phyloP scores from a whole-genome alignment of 352 stramenopile genomes.

The Peronosclerospora sorghi region DNA sequence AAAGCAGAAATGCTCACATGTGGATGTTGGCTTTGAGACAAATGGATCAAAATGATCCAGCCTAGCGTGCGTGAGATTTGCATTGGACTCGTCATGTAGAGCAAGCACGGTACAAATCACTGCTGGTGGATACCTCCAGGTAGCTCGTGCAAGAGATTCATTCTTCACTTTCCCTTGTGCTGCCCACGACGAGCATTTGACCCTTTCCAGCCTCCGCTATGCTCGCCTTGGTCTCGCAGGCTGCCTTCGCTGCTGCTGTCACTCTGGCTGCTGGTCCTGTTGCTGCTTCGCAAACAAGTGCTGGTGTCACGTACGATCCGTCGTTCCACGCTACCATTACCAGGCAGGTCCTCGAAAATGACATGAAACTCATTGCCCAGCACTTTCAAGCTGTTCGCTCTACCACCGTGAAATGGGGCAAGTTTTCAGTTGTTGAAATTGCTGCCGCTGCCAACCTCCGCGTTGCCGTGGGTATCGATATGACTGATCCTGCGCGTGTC shows the following conservation, averaged over 20 bases:
- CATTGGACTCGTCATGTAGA: too few species aligned
- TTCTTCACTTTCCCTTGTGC: too few species aligned
- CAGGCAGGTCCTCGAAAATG: slow-evolving; percentile 16
- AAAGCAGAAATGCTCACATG: too few species aligned
- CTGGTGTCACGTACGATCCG: slow-evolving; percentile 53
- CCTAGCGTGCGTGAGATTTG: too few species aligned
- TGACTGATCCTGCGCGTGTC: slow-evolving; percentile 24
- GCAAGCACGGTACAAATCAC: too few species aligned
- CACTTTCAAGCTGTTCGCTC: slow-evolving; percentile 49
- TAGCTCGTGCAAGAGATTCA: too few species aligned
- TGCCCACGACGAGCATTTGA: too few species aligned
- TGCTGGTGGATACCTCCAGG: too few species aligned
- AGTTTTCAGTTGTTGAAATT: slow-evolving; percentile 34
- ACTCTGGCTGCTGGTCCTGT: background rate
- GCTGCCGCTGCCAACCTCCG: slow-evolving; percentile 31
- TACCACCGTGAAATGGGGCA: slow-evolving; percentile 36
- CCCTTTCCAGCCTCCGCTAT: too few species aligned
- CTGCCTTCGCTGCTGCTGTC: background rate
- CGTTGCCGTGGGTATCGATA: slow-evolving; percentile 45
- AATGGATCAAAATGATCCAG: too few species aligned
- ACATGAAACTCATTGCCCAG: slow-evolving; percentile 30
- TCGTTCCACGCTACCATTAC: slow-evolving; percentile 47
- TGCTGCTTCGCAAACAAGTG: slow-evolving; percentile 7
- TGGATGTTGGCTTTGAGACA: too few species aligned
- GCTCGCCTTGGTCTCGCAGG: background rate